phyloP scores from a whole-genome alignment of 345 rosid genomes.

The Acer saccharum region DNA sequence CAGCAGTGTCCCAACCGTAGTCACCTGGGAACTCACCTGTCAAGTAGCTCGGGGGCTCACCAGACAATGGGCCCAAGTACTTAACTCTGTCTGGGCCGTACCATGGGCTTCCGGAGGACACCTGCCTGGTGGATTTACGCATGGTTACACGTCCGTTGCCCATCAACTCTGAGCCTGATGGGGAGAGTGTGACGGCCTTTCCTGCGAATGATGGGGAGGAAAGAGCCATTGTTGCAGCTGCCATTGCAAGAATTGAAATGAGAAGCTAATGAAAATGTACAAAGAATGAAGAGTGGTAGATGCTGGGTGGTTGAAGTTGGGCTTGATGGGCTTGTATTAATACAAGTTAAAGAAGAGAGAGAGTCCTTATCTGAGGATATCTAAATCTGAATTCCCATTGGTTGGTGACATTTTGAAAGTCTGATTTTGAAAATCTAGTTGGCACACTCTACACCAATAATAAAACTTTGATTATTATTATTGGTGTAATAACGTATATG shows the following conservation, averaged over 20 bases:
- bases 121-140: slow-evolving; percentile 43
- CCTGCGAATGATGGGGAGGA: slow-evolving; percentile 58
- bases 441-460: slow-evolving; percentile 27
- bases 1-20: slow-evolving; percentile 83
- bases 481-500: neutral
- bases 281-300: neutral
- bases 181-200: slow-evolving; percentile 48
- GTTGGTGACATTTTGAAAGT: slow-evolving; percentile 12
- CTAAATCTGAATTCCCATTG: slow-evolving; percentile 31
- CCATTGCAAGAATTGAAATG: slow-evolving; percentile 27
- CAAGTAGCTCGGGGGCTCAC: slow-evolving; percentile 68
- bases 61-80: slow-evolving; percentile 76
- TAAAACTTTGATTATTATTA: neutral
- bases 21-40: slow-evolving; percentile 83
- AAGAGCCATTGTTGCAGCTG: slow-evolving; percentile 49
- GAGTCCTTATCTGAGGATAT: slow-evolving; percentile 37
- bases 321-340: slow-evolving; percentile 21
- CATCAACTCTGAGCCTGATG: slow-evolving; percentile 32
- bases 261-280: neutral
- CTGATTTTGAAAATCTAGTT: slow-evolving; percentile 10
- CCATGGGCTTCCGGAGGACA: slow-evolving; percentile 64
- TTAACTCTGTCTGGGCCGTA: slow-evolving; percentile 76
- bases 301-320: neutral
- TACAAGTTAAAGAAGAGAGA: neutral
- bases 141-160: slow-evolving; percentile 49